These are phyloP conservation scores for Teunomyces tritomae DNA, from an alignment of 805 yeast species.

Conservation along the genomic window DNA sequence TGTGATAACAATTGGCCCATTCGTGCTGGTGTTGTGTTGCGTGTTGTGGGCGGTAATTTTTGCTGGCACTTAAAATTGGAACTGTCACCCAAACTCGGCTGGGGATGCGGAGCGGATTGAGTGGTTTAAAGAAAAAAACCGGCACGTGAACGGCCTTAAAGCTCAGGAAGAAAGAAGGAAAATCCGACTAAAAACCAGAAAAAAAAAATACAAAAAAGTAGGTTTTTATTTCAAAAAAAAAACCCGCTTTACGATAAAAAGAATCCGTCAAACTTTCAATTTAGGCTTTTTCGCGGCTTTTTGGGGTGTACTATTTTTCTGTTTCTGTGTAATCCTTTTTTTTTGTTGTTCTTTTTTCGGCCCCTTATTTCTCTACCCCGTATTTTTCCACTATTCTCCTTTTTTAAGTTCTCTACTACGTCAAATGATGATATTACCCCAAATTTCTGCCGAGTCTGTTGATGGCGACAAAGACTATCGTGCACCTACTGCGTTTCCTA, in stretches of 20 bases:
- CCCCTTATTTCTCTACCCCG: not conserved
- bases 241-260: no score
- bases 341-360: not conserved
- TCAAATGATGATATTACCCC: constrained; percentile 18
- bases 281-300: not conserved
- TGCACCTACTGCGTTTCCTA: constrained; percentile 37
- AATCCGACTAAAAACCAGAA: no score
- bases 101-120: not conserved
- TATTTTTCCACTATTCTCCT: not conserved
- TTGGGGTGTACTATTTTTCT: not conserved
- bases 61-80: no score
- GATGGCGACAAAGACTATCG: constrained; percentile 32
- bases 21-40: not conserved
- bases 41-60: no score
- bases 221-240: no score
- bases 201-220: no score
- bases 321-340: not conserved
- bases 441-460: constrained; percentile 20
- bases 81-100: not conserved
- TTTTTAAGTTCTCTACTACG: not conserved
- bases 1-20: constrained; percentile 79
- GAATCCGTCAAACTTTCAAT: no score
- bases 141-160: not conserved
- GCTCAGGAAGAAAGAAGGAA: no score
- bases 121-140: not conserved